A percentile compares a stretch with the other conserved stretches of the same genome.
phyloP scores from a whole-genome alignment of 139 green algal genomes.

The Nannochloris sp. region DNA sequence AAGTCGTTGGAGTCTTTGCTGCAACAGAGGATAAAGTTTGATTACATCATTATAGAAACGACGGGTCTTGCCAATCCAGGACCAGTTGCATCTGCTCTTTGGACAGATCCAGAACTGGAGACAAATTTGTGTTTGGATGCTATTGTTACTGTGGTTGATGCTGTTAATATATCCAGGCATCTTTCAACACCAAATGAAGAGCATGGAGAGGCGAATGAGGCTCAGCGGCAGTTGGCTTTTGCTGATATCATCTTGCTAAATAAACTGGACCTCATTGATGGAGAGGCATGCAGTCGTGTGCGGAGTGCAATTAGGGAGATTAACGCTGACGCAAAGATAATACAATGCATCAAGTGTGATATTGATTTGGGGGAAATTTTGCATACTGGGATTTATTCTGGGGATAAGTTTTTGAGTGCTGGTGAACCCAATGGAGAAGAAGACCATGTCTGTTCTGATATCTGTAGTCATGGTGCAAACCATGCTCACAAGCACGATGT shows the following conservation, averaged over 20 bases:
- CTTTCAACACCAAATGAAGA: slow-evolving; percentile 35
- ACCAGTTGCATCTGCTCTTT: slow-evolving; percentile 71
- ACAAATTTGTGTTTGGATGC: slow-evolving; percentile 58
- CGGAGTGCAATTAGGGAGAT: slow-evolving; percentile 44
- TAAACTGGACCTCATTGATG: slow-evolving; percentile 68
- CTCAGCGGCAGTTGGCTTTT: slow-evolving; percentile 74
- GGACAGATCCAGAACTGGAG: slow-evolving; percentile 79
- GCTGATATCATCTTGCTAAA: slow-evolving; percentile 82
- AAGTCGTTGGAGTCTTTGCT: slow-evolving; percentile 46
- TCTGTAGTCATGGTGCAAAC: slow-evolving; percentile 4
- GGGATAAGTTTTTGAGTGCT: background rate
- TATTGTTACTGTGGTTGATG: slow-evolving; percentile 84
- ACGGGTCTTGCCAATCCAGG: slow-evolving; percentile 83
- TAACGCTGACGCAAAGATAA: slow-evolving; percentile 56
- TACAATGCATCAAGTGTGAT: slow-evolving; percentile 39
- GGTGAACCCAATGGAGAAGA: background rate
- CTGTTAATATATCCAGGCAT: slow-evolving; percentile 54
- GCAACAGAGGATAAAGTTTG: slow-evolving; percentile 47
- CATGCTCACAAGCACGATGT: slow-evolving; percentile 19
- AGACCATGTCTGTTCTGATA: background rate
- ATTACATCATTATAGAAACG: slow-evolving; percentile 89
- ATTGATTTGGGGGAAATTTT: slow-evolving; percentile 62
- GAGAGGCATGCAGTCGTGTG: slow-evolving; percentile 31
- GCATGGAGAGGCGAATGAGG: slow-evolving; percentile 57
- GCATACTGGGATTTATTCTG: slow-evolving; percentile 35